phyloP scores from a whole-genome alignment of 2,329 filamentous ascomycete genomes.

The Rhytidhysteron rufulum region DNA sequence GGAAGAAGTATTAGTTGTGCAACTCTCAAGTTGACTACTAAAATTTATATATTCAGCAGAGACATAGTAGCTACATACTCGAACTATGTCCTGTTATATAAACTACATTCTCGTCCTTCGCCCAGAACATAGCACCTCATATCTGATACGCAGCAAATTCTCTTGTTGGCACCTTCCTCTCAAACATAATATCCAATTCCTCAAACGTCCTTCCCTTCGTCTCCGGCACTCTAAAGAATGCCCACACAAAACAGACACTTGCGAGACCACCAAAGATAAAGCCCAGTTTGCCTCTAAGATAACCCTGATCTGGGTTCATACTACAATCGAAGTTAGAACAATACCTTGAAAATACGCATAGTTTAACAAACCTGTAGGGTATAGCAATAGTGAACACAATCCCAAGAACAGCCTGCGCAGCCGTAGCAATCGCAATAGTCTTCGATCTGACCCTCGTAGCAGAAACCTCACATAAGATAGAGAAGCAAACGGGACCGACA shows the following conservation, averaged over 20 bases:
- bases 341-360: no score
- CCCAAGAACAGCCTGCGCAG: conserved; percentile 36
- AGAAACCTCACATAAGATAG: conserved; percentile 76
- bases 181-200: conserved; percentile 43
- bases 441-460: conserved; percentile 81
- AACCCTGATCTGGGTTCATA: conserved; percentile 39
- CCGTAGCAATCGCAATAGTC: conserved; percentile 71
- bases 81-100: no score
- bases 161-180: conserved; percentile 29
- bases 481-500: conserved; percentile 84
- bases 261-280: conserved; percentile 40
- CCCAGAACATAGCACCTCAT: no score
- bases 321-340: no score
- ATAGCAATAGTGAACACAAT: conserved; percentile 40
- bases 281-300: conserved; percentile 38
- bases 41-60: no score
- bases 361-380: no score
- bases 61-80: no score
- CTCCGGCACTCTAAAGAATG: conserved; percentile 38
- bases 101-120: no score
- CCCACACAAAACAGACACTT: conserved; percentile 31
- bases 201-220: conserved; percentile 40
- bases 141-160: conserved; percentile 24
- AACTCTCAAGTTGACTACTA: no score
- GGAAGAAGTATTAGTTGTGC: no score